Base-by-base conservation (phyloP, 305 asterid species). In the Fraxinus velutina region DNA sequence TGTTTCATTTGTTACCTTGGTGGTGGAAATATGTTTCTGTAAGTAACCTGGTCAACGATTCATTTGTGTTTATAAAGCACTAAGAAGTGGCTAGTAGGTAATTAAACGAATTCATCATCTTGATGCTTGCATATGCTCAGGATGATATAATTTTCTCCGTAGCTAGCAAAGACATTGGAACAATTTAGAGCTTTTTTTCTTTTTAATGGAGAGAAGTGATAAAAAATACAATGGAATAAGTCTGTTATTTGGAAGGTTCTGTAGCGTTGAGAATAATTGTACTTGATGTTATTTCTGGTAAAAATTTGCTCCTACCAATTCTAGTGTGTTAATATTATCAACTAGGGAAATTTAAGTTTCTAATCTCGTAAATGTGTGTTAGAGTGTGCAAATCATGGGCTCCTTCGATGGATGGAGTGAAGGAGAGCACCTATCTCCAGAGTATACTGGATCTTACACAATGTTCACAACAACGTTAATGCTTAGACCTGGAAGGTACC, bases 381-480 rank as follows among this genome's bases (percentile, higher is more conserved):
- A 95, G 98, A 91, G 93, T 73, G 98, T 95, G 83, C 94, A 92
- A 91, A 97, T 95, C 52, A 92, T 95, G 97, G 98, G 98, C 33
- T 93, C 98, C 10, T 95, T 93, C 79, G 95, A 95, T 81, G 93
- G 96, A 52, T 95, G 99, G 99, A 90, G 89, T 79, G 86, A 85
- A 89, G 98, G 97, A 71, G 99, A 95, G 84, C 86, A 92, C 77
- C 87, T 95, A 50, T 93, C 98, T 42, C 92, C 93, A 0, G 97
- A 93, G 82, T 95, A 92, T 79, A 87, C 90, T 3, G 97, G 92
- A 86, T 88, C 92, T 15, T 87, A 87, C 79, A 81, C 96, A 36
- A 86, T 86, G 55, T 95, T 93, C 88, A 91, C 97, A 19, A 88
- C 96, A 12, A 89, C 93, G 39, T 77, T 95, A 87, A 79, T 90